phyloP scores from a whole-genome alignment of 768 basidiomycete species.

The Pilatotrama ljubarskyi region DNA sequence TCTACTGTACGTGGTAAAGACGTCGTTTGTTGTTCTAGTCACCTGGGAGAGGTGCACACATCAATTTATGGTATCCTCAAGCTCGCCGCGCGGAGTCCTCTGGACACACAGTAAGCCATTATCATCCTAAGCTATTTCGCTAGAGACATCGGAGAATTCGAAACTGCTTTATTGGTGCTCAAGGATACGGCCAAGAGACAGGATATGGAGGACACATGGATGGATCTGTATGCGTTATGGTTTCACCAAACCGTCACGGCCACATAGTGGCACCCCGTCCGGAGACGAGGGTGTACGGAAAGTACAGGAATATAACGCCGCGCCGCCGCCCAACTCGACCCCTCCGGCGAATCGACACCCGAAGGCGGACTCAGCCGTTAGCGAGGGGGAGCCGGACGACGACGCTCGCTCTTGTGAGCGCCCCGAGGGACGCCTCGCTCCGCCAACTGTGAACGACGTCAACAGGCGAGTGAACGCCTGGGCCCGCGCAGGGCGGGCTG shows the following conservation, averaged over 20 bases:
- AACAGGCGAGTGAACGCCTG: slow-evolving; percentile 52
- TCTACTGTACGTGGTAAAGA: too few species aligned
- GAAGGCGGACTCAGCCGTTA: slow-evolving; percentile 47
- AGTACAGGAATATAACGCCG: slow-evolving; percentile 84
- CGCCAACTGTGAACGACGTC: slow-evolving; percentile 76
- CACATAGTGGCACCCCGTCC: slow-evolving; percentile 65
- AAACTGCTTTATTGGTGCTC: background rate
- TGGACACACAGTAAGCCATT: too few species aligned
- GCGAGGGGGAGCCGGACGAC: slow-evolving; percentile 39
- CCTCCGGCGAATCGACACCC: slow-evolving; percentile 56
- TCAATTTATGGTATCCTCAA: too few species aligned
- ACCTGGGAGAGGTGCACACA: too few species aligned
- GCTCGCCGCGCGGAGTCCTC: too few species aligned
- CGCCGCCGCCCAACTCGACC: slow-evolving; percentile 45
- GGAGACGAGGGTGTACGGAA: slow-evolving; percentile 54
- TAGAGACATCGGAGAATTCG: too few species aligned
- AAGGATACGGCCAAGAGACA: too few species aligned
- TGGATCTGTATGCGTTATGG: slow-evolving; percentile 69
- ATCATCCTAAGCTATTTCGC: too few species aligned
- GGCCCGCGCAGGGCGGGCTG: slow-evolving; percentile 40
- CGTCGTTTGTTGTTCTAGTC: too few species aligned
- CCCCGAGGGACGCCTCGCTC: slow-evolving; percentile 64
- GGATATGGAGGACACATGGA: background rate
- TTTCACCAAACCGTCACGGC: slow-evolving; percentile 81
- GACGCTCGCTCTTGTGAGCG: slow-evolving; percentile 52